Evolutionary conservation across 1,284 basidiomycete species (phyloP).

Genomic region (Malassezia vespertilionis): DNA sequence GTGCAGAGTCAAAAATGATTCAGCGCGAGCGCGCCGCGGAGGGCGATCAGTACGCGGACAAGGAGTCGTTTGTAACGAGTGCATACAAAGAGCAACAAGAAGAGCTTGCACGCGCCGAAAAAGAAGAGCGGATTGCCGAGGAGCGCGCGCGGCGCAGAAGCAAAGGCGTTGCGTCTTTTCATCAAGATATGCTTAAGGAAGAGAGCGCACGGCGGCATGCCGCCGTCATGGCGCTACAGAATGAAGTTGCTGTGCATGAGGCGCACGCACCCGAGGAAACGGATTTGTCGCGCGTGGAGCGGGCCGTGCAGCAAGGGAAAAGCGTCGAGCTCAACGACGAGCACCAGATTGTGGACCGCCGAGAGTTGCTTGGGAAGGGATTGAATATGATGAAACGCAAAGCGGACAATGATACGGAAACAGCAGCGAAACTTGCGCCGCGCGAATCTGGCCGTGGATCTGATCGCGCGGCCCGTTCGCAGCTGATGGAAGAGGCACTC

Average conservation of each 20-base stretch:
- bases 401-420: background rate
- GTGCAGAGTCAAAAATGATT: conserved; percentile 96
- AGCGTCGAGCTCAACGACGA: conserved; percentile 94
- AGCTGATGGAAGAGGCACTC: conserved; percentile 17
- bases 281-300: conserved; percentile 60
- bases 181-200: conserved; percentile 33
- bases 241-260: background rate
- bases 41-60: conserved; percentile 85
- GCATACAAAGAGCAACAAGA: conserved; percentile 95
- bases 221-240: conserved; percentile 20
- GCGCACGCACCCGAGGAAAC: background rate
- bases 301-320: conserved; percentile 61
- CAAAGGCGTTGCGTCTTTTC: conserved; percentile 58
- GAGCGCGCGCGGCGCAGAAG: conserved; percentile 65
- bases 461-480: conserved; percentile 5
- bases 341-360: conserved; percentile 90
- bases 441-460: too few relatives aligned
- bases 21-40: conserved; percentile 82
- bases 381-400: conserved; percentile 59
- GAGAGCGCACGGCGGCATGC: conserved; percentile 34
- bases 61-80: conserved; percentile 91
- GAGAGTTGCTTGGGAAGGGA: conserved; percentile 77
- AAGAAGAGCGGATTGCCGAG: conserved; percentile 63
- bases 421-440: background rate
- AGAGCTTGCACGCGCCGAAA: conserved; percentile 69